These are phyloP conservation scores for Kwoniella europaea DNA, from an alignment of 768 basidiomycete species.

Conservation along the genomic window DNA sequence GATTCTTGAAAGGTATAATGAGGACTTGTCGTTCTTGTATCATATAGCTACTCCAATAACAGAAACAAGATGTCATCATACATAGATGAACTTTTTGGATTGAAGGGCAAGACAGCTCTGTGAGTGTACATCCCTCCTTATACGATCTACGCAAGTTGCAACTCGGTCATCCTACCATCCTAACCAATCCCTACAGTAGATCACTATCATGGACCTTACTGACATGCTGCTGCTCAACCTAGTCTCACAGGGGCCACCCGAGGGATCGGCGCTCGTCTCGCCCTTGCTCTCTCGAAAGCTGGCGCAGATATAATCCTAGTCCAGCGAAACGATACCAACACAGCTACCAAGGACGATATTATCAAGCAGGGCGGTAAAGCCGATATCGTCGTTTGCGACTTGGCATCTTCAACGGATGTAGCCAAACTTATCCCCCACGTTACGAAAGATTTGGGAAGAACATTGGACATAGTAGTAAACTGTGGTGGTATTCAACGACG, in stretches of 20 bases:
- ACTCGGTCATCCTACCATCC: not conserved
- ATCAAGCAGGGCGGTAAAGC: constrained; percentile 54
- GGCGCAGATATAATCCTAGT: constrained; percentile 59
- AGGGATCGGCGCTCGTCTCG: constrained; percentile 59
- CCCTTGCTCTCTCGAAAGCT: constrained; percentile 59
- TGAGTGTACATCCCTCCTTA: constrained; percentile 27
- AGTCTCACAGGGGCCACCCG: constrained; percentile 57
- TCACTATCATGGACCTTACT: not conserved
- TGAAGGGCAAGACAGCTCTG: constrained; percentile 59
- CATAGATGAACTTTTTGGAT: constrained; percentile 56
- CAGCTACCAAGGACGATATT: constrained; percentile 56
- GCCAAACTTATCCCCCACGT: constrained; percentile 62
- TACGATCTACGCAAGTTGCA: too few relatives aligned
- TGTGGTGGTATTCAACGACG: constrained; percentile 63
- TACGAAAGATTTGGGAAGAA: constrained; percentile 63
- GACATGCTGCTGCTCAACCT: not conserved
- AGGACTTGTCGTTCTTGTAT: not conserved
- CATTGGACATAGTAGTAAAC: constrained; percentile 71
- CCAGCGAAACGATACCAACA: constrained; percentile 61
- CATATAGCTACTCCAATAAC: not conserved
- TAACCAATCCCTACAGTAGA: not conserved
- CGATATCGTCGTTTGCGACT: constrained; percentile 66
- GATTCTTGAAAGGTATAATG: not conserved
- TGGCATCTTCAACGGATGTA: constrained; percentile 64
- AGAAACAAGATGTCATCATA: constrained; percentile 37